These are phyloP conservation scores for Multifurca ochricompacta DNA, from an alignment of 768 basidiomycete species.

Conservation along the genomic window DNA sequence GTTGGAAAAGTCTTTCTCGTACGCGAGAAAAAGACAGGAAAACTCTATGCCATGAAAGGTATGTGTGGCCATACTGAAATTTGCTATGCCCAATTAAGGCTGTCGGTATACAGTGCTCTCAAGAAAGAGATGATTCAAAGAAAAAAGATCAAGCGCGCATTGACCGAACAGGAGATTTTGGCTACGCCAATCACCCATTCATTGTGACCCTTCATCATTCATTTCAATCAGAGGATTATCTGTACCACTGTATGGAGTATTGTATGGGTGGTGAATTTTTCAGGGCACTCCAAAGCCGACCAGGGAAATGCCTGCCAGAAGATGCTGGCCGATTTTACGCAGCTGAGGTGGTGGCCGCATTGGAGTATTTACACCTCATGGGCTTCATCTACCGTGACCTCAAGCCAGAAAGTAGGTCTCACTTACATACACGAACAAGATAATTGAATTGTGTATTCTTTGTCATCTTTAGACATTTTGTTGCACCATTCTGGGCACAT, in stretches of 20 bases:
- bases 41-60: slow-evolving; percentile 99
- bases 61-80: slow-evolving; percentile 28
- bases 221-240: slow-evolving; percentile 95
- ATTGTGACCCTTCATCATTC: slow-evolving; percentile 99
- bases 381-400: slow-evolving; percentile 99
- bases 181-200: slow-evolving; percentile 99
- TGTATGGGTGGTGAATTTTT: slow-evolving; percentile 99
- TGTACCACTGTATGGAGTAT: slow-evolving; percentile 99
- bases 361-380: slow-evolving; percentile 98
- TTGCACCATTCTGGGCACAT: slow-evolving; percentile 98
- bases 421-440: slow-evolving; percentile 1
- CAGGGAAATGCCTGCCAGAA: slow-evolving; percentile 94
- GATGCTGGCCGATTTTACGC: slow-evolving; percentile 97
- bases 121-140: slow-evolving; percentile 99
- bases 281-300: slow-evolving; percentile 90
- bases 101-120: slow-evolving; percentile 60
- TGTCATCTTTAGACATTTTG: slow-evolving; percentile 67
- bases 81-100: slow-evolving; percentile 15
- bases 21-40: slow-evolving; percentile 93
- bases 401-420: slow-evolving; percentile 91
- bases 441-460: slow-evolving; percentile 19
- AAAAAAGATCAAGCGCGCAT: slow-evolving; percentile 97
- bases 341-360: slow-evolving; percentile 93
- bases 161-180: slow-evolving; percentile 98
- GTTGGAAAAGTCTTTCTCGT: slow-evolving; percentile 98